These are phyloP conservation scores for Candida sp. DNA, from an alignment of 1,139 yeast genomes.

Conservation along the genomic window DNA sequence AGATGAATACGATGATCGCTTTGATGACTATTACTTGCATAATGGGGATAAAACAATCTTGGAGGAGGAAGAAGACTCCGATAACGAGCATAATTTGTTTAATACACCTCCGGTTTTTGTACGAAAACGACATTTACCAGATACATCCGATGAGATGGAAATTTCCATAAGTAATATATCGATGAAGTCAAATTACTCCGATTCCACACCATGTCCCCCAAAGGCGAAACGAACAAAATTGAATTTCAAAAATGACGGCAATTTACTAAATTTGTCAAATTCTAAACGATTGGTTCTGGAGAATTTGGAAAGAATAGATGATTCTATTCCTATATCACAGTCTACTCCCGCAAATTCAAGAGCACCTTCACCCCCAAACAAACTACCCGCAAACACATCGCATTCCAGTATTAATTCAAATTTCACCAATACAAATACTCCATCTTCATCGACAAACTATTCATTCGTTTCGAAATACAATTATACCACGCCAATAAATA, in stretches of 20 bases:
- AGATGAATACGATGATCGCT: conserved; percentile 4
- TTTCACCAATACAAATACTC: conserved; percentile 15
- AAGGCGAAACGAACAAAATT: conserved; percentile 28
- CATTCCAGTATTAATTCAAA: conserved; percentile 29
- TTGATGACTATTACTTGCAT: conserved; percentile 7
- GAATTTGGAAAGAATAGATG: conserved; percentile 3
- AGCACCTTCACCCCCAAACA: conserved; percentile 22
- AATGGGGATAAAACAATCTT: background rate
- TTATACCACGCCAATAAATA: conserved; percentile 19
- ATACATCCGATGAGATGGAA: conserved; percentile 3
- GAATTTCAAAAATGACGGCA: conserved; percentile 15
- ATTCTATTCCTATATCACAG: conserved; percentile 31
- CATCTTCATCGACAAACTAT: conserved; percentile 1
- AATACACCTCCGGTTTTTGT: conserved; percentile 5
- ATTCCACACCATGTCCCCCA: conserved; percentile 33
- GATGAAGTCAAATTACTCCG: conserved; percentile 24
- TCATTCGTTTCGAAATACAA: conserved; percentile 2
- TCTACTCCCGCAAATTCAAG: conserved; percentile 33
- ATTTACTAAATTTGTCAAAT: conserved; percentile 9
- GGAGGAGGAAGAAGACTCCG: conserved; percentile 1
- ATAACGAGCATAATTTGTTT: conserved; percentile 7
- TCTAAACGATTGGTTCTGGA: conserved; percentile 1
- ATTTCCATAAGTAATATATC: conserved; percentile 7
- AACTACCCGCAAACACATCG: conserved; percentile 5
- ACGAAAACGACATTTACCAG: conserved; percentile 5